Evolutionary conservation across 495 filamentous ascomycete species (phyloP), one percentile per base, ranked within the genome.

Genomic region (Annulohypoxylon bovei): DNA sequence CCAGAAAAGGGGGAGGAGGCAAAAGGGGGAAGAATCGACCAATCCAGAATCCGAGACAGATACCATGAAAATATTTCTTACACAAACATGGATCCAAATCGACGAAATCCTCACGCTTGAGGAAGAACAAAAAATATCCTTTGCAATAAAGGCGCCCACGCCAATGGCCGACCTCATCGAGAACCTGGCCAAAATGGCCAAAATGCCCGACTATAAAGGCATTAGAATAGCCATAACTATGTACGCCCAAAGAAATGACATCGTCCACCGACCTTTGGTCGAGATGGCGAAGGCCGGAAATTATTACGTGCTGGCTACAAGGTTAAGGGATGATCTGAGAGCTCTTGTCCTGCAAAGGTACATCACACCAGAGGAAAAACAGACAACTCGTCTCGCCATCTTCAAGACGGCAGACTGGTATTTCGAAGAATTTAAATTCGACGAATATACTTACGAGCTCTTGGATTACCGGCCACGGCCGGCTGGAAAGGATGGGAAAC

Each of bases 151-250:
- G 22, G 6, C 22, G 7, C 47, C 7, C 47, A 28, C 22, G 22
- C 47, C 47, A 11, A 27, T 50, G 23, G 28, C 8, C 25, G 20
- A 28, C 25, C 25, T 50, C 4, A 28, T 50, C 23, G 4, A 30
- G 47, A 30, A 1, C 1, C 22, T 28, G 1, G 23, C 22, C 22
- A 18, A 20, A 7, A 11, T 32, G 50, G 50, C 30, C 50, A 54
- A 54, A 4, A 18, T 54, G 30, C 14, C 9, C 11, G 50, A 35
- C 6, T 18, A 7, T 12, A 6, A 18, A 35, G 50, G 50, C 27
- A 35, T 54, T n/a, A n/a, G 50, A 16, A 54, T 35, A 12, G 28
- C 50, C 50, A 54, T 54, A 33, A 54, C 11, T 3, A 32, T 54
- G n/a, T 54, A 35, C 50, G 50, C 50, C n/a, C 4, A 35, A 20